A percentile compares a stretch with the other conserved stretches of the same genome.
phyloP scores from a whole-genome alignment of 2,329 filamentous ascomycete genomes.

The Clathrospora elynae region DNA sequence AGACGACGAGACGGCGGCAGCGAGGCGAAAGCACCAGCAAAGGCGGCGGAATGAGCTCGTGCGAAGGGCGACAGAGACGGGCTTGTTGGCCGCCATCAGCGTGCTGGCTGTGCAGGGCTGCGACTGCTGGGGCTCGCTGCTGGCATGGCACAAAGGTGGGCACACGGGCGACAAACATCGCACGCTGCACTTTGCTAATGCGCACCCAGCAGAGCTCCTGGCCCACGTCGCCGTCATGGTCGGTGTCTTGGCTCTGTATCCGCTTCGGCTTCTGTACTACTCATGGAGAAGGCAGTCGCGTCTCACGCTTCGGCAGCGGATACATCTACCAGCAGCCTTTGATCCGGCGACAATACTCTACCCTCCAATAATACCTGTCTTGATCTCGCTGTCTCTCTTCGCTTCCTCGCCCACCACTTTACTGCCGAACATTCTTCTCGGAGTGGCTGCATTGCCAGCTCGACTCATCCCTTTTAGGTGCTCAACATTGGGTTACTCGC shows the following conservation, averaged over 20 bases:
- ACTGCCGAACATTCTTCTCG: slow-evolving; percentile 80
- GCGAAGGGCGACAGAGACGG: slow-evolving; percentile 64
- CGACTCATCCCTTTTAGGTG: slow-evolving; percentile 70
- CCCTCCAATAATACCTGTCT: slow-evolving; percentile 74
- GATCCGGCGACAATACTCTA: slow-evolving; percentile 93
- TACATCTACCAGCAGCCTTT: slow-evolving; percentile 75
- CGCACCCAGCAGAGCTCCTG: slow-evolving; percentile 46
- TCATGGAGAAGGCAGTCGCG: slow-evolving; percentile 35
- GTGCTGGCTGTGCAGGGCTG: slow-evolving; percentile 52
- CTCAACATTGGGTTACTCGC: slow-evolving; percentile 62
- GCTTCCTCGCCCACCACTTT: slow-evolving; percentile 65
- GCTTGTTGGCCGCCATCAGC: slow-evolving; percentile 59
- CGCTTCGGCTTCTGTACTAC: slow-evolving; percentile 45
- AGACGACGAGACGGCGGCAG: slow-evolving; percentile 46
- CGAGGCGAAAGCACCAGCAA: slow-evolving; percentile 73
- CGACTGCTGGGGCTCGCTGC: slow-evolving; percentile 39
- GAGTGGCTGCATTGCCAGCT: slow-evolving; percentile 76
- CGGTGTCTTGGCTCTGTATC: slow-evolving; percentile 44
- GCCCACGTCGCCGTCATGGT: slow-evolving; percentile 45
- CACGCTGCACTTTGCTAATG: slow-evolving; percentile 20
- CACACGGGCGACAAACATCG: background rate
- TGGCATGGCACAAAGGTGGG: slow-evolving; percentile 51
- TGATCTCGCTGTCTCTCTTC: slow-evolving; percentile 76
- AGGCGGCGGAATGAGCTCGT: slow-evolving; percentile 89
- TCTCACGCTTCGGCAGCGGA: slow-evolving; percentile 50